Conservation (phyloP, 2,329 filamentous ascomycete species). For the Magnaporthales sp. region DNA sequence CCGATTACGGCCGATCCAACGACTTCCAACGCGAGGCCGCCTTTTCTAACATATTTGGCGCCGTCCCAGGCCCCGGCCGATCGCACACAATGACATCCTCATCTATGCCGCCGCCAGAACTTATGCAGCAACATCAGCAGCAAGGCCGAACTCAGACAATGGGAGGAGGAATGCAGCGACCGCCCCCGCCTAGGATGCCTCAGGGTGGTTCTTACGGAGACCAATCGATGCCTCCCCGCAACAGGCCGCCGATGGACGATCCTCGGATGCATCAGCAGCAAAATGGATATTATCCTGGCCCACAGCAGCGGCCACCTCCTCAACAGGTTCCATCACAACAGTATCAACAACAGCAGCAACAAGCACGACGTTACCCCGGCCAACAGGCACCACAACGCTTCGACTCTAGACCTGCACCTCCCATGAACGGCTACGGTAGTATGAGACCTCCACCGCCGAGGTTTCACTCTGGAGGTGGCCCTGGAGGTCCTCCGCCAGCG, state of each 20-base stretch:
- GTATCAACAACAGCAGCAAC: slow-evolving; percentile 37
- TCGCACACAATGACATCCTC: slow-evolving; percentile 94
- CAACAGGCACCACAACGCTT: slow-evolving; percentile 16
- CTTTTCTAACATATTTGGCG: slow-evolving; percentile 93
- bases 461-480: slow-evolving; percentile 49
- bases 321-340: slow-evolving; percentile 33
- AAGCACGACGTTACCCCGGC: slow-evolving; percentile 36
- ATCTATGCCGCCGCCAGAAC: slow-evolving; percentile 42
- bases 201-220: slow-evolving; percentile 26
- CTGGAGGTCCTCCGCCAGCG: slow-evolving; percentile 45
- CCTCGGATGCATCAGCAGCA: slow-evolving; percentile 5
- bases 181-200: slow-evolving; percentile 50
- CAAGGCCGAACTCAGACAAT: slow-evolving; percentile 64
- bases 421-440: slow-evolving; percentile 30
- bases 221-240: slow-evolving; percentile 22
- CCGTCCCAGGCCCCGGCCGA: slow-evolving; percentile 74
- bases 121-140: slow-evolving; percentile 35
- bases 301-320: slow-evolving; percentile 37
- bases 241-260: slow-evolving; percentile 29
- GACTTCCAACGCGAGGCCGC: slow-evolving; percentile 81
- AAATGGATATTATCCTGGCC: slow-evolving; percentile 41
- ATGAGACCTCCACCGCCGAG: slow-evolving; percentile 42
- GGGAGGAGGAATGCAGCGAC: slow-evolving; percentile 44
- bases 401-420: slow-evolving; percentile 55
- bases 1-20: slow-evolving; percentile 41